Conservation (phyloP, 2,329 filamentous ascomycete species). For the Lachnellula arida region DNA sequence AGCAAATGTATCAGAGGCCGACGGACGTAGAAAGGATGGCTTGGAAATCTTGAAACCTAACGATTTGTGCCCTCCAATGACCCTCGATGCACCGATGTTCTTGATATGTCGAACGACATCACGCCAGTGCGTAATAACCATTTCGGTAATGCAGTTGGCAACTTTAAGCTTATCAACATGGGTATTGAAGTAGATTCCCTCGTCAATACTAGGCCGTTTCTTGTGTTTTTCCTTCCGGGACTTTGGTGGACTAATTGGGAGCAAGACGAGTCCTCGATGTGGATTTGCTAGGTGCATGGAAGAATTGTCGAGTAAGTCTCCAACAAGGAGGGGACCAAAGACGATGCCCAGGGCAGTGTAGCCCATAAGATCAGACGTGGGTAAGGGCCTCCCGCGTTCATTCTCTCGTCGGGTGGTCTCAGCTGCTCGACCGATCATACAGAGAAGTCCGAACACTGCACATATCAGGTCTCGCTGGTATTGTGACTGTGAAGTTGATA, state of each 20-base stretch:
- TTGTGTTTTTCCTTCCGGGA: slow-evolving; percentile 39
- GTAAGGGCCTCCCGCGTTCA: slow-evolving; percentile 45
- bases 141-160: slow-evolving; percentile 57
- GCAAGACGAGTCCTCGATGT: slow-evolving; percentile 24
- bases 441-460: slow-evolving; percentile 61
- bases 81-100: slow-evolving; percentile 33
- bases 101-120: slow-evolving; percentile 58
- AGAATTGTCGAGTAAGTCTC: slow-evolving; percentile 51
- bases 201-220: slow-evolving; percentile 24
- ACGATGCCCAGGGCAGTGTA: slow-evolving; percentile 59
- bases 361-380: slow-evolving; percentile 57
- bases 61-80: slow-evolving; percentile 8
- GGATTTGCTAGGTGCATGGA: slow-evolving; percentile 30
- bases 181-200: slow-evolving; percentile 20
- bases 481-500: slow-evolving; percentile 54
- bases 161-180: slow-evolving; percentile 51
- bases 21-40: slow-evolving; percentile 33
- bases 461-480: slow-evolving; percentile 61
- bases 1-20: slow-evolving; percentile 39
- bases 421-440: slow-evolving; percentile 53
- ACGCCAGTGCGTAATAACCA: slow-evolving; percentile 62
- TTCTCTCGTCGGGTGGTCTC: slow-evolving; percentile 51
- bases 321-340: slow-evolving; percentile 60
- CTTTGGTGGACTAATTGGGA: slow-evolving; percentile 35
- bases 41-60: slow-evolving; percentile 12